Evolutionary conservation across 805 yeast species (phyloP).

Genomic region (Nakazawaea pomicola): DNA sequence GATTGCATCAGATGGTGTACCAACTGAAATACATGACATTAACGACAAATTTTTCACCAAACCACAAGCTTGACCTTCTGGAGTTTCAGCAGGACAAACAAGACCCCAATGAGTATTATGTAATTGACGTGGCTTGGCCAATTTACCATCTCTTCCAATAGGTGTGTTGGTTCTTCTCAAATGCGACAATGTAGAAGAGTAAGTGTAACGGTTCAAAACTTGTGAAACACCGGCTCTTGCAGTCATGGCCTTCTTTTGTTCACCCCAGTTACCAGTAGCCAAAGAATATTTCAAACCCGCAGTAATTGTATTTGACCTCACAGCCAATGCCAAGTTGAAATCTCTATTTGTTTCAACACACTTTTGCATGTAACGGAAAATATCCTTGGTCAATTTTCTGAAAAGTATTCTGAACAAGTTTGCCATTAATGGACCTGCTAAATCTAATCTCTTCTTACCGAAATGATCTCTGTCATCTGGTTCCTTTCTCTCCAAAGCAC

Average conservation of each 20-base stretch:
- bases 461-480: constrained; percentile 99
- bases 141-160: constrained; percentile 98
- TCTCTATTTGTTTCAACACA: constrained; percentile 98
- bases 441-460: constrained; percentile 96
- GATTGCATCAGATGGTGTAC: constrained; percentile 95
- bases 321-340: constrained; percentile 93
- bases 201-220: constrained; percentile 95
- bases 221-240: constrained; percentile 99
- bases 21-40: constrained; percentile 97
- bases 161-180: constrained; percentile 99
- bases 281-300: constrained; percentile 95
- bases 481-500: constrained; percentile 96
- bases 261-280: constrained; percentile 99
- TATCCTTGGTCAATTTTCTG: constrained; percentile 93
- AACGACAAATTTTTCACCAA: constrained; percentile 92
- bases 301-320: constrained; percentile 93
- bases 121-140: constrained; percentile 97
- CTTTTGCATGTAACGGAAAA: constrained; percentile 97
- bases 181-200: constrained; percentile 97
- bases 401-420: constrained; percentile 91
- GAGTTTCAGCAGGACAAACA: constrained; percentile 99
- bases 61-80: constrained; percentile 99
- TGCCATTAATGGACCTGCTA: constrained; percentile 97
- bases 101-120: constrained; percentile 99
- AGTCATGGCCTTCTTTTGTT: constrained; percentile 98